These are phyloP conservation scores for Quercus parvula DNA, from an alignment of 306 rosid genomes.

Conservation along the genomic window DNA sequence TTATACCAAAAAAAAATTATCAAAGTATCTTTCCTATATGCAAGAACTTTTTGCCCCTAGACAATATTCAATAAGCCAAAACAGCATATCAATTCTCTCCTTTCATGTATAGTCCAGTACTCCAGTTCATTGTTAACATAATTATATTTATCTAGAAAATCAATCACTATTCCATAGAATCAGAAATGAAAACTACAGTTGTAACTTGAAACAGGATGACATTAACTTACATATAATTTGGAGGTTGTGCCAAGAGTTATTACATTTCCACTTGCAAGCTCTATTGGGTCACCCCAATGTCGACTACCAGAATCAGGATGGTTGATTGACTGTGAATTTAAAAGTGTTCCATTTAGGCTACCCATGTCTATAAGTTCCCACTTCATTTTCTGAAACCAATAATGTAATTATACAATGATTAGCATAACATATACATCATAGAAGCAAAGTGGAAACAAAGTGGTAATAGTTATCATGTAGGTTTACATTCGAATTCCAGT, in stretches of 20 bases:
- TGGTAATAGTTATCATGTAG: slow-evolving; percentile 9
- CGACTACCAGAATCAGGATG: slow-evolving; percentile 69
- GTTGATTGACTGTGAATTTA: slow-evolving; percentile 71
- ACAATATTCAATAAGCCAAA: not conserved
- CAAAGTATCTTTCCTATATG: not conserved
- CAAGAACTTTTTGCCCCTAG: not conserved
- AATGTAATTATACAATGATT: slow-evolving; percentile 16
- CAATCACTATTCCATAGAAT: not conserved
- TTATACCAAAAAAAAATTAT: not conserved
- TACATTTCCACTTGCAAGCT: slow-evolving; percentile 77
- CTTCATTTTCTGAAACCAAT: slow-evolving; percentile 66
- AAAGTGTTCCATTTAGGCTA: slow-evolving; percentile 85
- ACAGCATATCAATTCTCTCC: not conserved
- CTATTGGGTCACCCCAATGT: slow-evolving; percentile 72
- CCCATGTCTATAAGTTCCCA: slow-evolving; percentile 99
- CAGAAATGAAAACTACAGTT: slow-evolving; percentile 9
- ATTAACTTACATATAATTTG: slow-evolving; percentile 58
- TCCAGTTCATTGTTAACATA: not conserved
- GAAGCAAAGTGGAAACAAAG: slow-evolving; percentile 23
- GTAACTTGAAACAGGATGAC: slow-evolving; percentile 15
- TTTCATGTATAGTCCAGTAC: not conserved
- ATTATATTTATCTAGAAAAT: not conserved
- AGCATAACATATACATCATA: slow-evolving; percentile 17
- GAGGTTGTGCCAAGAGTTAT: slow-evolving; percentile 95
- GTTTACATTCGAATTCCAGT: slow-evolving; percentile 82